A percentile compares a stretch with the other conserved stretches of the same genome.
Conservation (phyloP, 1,139 yeast genomes). For the Lodderomyces elongisporus region DNA sequence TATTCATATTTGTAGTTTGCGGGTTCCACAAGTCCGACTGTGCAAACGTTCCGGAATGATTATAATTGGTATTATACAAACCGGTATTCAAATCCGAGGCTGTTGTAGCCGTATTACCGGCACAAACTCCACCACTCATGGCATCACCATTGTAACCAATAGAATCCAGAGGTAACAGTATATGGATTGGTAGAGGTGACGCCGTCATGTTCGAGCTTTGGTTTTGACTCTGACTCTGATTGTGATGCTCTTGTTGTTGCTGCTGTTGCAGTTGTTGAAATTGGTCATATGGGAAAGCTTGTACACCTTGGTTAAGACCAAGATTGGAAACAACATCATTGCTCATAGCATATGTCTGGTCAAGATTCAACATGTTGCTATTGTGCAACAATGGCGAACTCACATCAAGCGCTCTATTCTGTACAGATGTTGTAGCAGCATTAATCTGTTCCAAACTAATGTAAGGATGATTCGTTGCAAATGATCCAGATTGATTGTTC, state of each 20-base stretch:
- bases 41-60: constrained; percentile 14
- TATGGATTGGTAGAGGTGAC: constrained; percentile 2
- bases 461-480: constrained; percentile 10
- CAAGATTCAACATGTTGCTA: constrained; percentile 2
- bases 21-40: constrained; percentile 13
- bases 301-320: not conserved
- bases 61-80: constrained; percentile 14
- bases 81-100: constrained; percentile 10
- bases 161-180: too few species aligned
- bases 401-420: constrained; percentile 3
- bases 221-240: not conserved
- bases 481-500: constrained; percentile 4
- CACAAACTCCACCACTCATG: not conserved
- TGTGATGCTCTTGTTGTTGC: too few species aligned
- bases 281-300: not conserved
- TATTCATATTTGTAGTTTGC: constrained; percentile 1
- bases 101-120: too few species aligned
- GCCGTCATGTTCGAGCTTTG: constrained; percentile 8
- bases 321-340: not conserved
- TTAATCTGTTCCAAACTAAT: constrained; percentile 14
- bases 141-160: constrained; percentile 4
- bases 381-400: constrained; percentile 6
- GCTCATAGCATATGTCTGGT: constrained; percentile 1
- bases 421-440: constrained; percentile 10
- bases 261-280: too few species aligned